Base-by-base conservation (phyloP, 495 filamentous ascomycete species). In the Talaromyces stipitatus region DNA sequence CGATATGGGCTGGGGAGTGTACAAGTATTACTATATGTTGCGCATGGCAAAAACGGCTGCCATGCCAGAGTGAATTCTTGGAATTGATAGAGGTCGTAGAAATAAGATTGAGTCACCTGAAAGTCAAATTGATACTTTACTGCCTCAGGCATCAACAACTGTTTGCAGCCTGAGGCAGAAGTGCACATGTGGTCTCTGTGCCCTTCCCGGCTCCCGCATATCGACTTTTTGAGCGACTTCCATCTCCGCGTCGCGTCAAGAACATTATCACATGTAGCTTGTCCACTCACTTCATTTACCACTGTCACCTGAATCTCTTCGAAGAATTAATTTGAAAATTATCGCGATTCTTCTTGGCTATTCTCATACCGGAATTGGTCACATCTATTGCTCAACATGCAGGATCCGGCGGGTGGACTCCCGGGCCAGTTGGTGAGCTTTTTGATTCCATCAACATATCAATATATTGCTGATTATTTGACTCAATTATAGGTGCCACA, bases 401-500 rank as follows among this genome's bases (percentile, higher is more conserved):
- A 81, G 58, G 84, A 88, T 67, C 85, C 86, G 54, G 83, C 82
- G 56, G 71, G 73, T 66, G 81, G 82, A 63, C 80, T 89, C 59
- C 79, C 80, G 55, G 75, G 69, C 65, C 76, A 83, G 59, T 72
- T 89, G 75, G 84, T 87, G 78, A 62, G 70, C 67, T 46, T 58
- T 18, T 51, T 36, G 16, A 54, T n/a, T 50, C 14, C 27, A n/a
- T 54, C 22, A 33, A 14, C 33, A 9, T 32, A 48, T 64, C 8
- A 61, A 46, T n/a, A 12, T 2, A 41, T 33, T 41, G 36, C 28
- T 51, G 58, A 64, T 72, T 51, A 70, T 60, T 14, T 50, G 48
- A 14, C 51, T 9, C 12, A 16, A 10, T n/a, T 2, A 54, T 61
- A 92, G 89, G 81, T 94, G 65, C 86, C 86, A 11, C 91, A 96